Evolutionary conservation across 2,329 filamentous ascomycete species (phyloP).

Genomic region (Stachybotrys echinatus): DNA sequence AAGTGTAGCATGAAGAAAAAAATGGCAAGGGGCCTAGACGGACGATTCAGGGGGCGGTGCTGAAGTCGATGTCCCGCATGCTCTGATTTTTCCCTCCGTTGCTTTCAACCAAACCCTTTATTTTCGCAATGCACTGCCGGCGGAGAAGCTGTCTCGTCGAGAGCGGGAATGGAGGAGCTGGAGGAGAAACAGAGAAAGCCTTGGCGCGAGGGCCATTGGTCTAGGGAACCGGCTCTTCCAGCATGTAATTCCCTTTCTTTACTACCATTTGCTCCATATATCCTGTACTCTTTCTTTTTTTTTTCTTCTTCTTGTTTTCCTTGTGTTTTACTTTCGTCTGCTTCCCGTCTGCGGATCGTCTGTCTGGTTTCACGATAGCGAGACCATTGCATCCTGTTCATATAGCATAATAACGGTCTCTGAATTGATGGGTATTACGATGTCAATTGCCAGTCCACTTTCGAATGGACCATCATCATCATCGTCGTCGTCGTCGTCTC

Average conservation of each 20-base stretch:
- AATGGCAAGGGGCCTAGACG: background rate
- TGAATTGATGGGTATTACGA: background rate
- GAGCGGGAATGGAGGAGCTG: background rate
- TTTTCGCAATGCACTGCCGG: background rate
- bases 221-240: background rate
- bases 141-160: background rate
- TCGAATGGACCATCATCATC: no score
- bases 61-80: background rate
- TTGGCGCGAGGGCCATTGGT: background rate
- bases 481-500: no score
- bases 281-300: background rate
- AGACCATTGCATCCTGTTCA: background rate
- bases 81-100: background rate
- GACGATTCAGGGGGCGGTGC: background rate
- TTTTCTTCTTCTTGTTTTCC: background rate
- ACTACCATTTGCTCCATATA: background rate
- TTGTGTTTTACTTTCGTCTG: background rate
- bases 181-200: background rate
- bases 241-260: constrained; percentile 3
- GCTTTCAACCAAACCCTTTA: background rate
- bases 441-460: no score
- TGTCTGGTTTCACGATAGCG: background rate
- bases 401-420: background rate
- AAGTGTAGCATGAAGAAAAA: background rate
- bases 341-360: background rate